A percentile compares a stretch with the other conserved stretches of the same genome.
These are phyloP conservation scores for Phaffomyces opuntiae DNA, from an alignment of 805 yeast genomes.

Conservation along the genomic window DNA sequence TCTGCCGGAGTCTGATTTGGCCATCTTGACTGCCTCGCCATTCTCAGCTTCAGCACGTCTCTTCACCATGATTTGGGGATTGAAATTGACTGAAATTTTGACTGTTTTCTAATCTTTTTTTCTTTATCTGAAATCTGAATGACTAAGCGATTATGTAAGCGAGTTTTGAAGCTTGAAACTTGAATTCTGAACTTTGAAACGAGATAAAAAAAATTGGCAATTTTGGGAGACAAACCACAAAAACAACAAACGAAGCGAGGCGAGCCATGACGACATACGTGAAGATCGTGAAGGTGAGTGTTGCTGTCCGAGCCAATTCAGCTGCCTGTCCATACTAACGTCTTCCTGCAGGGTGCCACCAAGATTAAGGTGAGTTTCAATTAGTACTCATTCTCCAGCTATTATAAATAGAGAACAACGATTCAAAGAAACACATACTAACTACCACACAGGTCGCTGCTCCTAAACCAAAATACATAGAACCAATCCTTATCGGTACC, in stretches of 20 bases:
- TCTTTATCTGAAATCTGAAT: no score
- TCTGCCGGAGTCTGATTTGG: not conserved
- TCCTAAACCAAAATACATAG: constrained; percentile 95
- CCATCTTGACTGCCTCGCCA: not conserved
- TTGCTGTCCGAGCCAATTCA: not conserved
- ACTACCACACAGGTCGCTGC: constrained; percentile 62
- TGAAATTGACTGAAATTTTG: not conserved
- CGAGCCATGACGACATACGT: constrained; percentile 54
- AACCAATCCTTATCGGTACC: constrained; percentile 67
- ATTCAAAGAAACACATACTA: not conserved
- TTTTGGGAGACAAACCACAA: not conserved
- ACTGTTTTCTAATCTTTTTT: no score
- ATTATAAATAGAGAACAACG: not conserved
- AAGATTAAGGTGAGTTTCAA: constrained; percentile 41
- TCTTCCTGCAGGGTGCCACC: constrained; percentile 47
- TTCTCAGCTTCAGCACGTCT: not conserved
- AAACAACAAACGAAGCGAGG: not conserved
- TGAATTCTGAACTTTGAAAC: no score
- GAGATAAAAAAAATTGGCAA: no score
- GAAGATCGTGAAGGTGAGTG: constrained; percentile 59
- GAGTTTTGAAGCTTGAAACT: no score
- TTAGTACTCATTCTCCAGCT: not conserved
- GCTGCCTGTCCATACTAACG: not conserved
- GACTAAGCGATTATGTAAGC: no score
- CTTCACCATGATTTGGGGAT: not conserved